These are phyloP conservation scores for Rhizopogon vesiculosus DNA, from an alignment of 768 basidiomycete species.

Conservation along the genomic window DNA sequence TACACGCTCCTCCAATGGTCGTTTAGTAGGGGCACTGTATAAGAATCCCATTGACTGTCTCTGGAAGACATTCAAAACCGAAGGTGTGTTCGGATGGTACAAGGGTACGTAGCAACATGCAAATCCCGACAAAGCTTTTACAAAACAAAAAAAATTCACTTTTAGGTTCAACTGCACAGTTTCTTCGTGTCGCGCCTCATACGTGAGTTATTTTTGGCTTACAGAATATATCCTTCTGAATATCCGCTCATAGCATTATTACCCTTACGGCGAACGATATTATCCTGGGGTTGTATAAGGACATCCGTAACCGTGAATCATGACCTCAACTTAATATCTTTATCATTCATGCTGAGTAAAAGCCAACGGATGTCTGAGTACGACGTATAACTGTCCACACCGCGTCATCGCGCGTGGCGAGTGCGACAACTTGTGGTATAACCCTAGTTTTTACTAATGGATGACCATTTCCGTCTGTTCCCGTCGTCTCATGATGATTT, in stretches of 20 bases:
- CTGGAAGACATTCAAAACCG: conserved; percentile 90
- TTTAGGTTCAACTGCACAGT: conserved; percentile 87
- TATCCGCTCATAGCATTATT: conserved; percentile 54
- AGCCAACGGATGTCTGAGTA: background rate
- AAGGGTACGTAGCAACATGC: conserved; percentile 54
- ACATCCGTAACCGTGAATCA: conserved; percentile 7
- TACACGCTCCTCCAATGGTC: conserved; percentile 62
- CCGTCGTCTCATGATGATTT: too few species aligned
- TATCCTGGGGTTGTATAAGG: conserved; percentile 65
- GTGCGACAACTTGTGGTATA: too few species aligned
- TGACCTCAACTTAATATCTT: background rate
- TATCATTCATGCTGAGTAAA: background rate
- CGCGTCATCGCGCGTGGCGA: too few species aligned
- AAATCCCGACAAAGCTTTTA: background rate
- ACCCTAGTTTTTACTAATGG: background rate
- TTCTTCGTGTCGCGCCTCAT: conserved; percentile 88
- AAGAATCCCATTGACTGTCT: conserved; percentile 93
- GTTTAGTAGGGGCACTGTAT: conserved; percentile 71
- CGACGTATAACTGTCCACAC: too few species aligned
- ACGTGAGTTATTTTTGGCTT: conserved; percentile 47
- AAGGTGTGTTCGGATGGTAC: conserved; percentile 93
- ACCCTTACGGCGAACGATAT: conserved; percentile 88
- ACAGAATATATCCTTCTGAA: background rate
- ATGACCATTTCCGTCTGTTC: too few species aligned
- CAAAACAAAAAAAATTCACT: background rate